A percentile compares a stretch with the other conserved stretches of the same genome.
Evolutionary conservation across 2,329 filamentous ascomycete genomes (phyloP).

Genomic region (Trichoderma sp.): DNA sequence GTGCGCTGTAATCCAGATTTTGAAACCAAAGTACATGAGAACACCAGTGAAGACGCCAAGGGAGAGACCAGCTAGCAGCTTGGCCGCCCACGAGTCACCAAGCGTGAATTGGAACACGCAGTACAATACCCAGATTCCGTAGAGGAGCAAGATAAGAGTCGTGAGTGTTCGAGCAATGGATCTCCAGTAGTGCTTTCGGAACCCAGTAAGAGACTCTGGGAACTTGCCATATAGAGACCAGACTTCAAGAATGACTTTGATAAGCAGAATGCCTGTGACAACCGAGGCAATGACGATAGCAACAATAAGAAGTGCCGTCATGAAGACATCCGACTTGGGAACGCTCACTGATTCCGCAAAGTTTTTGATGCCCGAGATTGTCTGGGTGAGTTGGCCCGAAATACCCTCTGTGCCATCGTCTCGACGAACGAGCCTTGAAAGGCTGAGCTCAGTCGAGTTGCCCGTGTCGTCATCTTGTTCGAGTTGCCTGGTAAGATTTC

Average conservation of each 20-base stretch:
- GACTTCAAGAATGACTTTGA: conserved; percentile 86
- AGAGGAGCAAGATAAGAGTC: conserved; percentile 83
- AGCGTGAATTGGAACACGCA: conserved; percentile 93
- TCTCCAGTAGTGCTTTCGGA: conserved; percentile 96
- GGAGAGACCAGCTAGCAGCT: conserved; percentile 76
- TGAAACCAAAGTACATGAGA: conserved; percentile 78
- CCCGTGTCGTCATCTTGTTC: conserved; percentile 46
- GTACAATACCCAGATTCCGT: conserved; percentile 93
- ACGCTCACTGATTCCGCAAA: conserved; percentile 83
- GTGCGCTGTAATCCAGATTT: conserved; percentile 74
- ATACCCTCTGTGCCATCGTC: conserved; percentile 44
- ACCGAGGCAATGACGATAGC: conserved; percentile 83
- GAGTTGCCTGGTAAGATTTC: conserved; percentile 73
- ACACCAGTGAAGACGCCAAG: conserved; percentile 76
- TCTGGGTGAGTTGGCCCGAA: conserved; percentile 33
- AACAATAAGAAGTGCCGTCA: conserved; percentile 88
- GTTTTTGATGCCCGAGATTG: conserved; percentile 73
- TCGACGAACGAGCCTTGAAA: conserved; percentile 53
- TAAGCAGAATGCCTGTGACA: conserved; percentile 78
- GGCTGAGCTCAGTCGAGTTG: conserved; percentile 37
- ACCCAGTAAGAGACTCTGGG: conserved; percentile 72
- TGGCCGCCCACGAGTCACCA: conserved; percentile 92
- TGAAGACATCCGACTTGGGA: conserved; percentile 87
- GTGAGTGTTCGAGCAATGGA: conserved; percentile 86
- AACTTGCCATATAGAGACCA: conserved; percentile 91